Conservation (phyloP, 345 rosid species). For the Salix arbutifolia region DNA sequence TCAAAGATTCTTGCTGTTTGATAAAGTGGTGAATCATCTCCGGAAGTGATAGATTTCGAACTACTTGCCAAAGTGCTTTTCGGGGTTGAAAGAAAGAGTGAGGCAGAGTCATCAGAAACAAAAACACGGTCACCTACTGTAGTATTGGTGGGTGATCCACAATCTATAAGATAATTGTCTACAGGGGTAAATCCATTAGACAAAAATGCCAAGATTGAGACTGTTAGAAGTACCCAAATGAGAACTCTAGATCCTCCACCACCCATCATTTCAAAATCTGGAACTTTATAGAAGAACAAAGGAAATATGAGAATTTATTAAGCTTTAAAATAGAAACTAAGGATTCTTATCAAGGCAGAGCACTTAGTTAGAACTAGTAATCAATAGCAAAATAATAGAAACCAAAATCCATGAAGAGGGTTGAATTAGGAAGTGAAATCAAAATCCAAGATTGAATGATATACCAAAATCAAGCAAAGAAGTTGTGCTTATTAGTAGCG, state of each 20-base stretch:
- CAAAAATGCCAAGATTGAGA: slow-evolving; percentile 39
- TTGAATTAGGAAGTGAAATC: neutral
- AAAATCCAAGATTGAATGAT: neutral
- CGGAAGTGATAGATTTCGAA: slow-evolving; percentile 29
- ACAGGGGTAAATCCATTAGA: slow-evolving; percentile 55
- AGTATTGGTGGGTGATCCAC: slow-evolving; percentile 65
- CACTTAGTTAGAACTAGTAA: neutral
- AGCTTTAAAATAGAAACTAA: neutral
- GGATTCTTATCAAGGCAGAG: neutral
- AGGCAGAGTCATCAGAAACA: slow-evolving; percentile 53
- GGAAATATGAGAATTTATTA: neutral
- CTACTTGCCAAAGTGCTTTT: slow-evolving; percentile 37
- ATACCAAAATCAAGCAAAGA: slow-evolving; percentile 5
- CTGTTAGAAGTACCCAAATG: slow-evolving; percentile 30
- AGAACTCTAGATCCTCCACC: slow-evolving; percentile 26
- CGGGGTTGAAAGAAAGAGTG: slow-evolving; percentile 47
- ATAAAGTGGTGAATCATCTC: slow-evolving; percentile 52
- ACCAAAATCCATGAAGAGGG: neutral
- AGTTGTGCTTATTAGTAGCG: neutral
- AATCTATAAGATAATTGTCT: slow-evolving; percentile 71
- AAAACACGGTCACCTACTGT: slow-evolving; percentile 53
- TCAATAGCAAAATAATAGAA: slow-evolving; percentile 2
- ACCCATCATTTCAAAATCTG: slow-evolving; percentile 40
- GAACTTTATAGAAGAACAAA: slow-evolving; percentile 5
- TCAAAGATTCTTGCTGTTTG: slow-evolving; percentile 68